phyloP scores from a whole-genome alignment of 2,329 filamentous ascomycete genomes.

The Blastomyces gilchristii region DNA sequence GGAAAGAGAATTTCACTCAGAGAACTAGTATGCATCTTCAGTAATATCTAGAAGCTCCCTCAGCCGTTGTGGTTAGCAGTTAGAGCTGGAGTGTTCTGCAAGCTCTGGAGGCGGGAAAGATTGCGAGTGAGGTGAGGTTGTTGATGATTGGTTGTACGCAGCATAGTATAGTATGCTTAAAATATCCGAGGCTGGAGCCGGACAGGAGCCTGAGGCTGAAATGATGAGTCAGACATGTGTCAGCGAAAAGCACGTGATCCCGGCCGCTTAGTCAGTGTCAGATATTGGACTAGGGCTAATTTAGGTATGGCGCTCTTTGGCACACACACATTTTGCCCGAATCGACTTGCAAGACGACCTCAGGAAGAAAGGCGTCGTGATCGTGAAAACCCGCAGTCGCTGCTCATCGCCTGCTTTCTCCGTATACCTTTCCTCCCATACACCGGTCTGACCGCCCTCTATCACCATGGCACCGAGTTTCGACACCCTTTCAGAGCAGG shows the following conservation, averaged over 20 bases:
- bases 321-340: slow-evolving; percentile 17
- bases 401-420: not conserved
- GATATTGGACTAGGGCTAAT: not conserved
- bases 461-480: slow-evolving; percentile 85
- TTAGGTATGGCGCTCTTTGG: not conserved
- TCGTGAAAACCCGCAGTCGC: not conserved
- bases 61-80: not conserved
- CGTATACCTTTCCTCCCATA: not conserved
- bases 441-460: not conserved
- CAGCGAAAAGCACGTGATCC: not conserved
- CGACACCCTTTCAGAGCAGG: slow-evolving; percentile 82
- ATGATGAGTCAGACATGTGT: not conserved
- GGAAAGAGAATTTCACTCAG: not conserved
- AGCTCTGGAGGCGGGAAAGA: not conserved
- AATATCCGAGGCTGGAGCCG: not conserved
- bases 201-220: not conserved
- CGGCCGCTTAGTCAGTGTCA: too few relatives aligned
- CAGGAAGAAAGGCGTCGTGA: slow-evolving; percentile 2
- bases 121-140: too few relatives aligned
- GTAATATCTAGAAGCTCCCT: not conserved
- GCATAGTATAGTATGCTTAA: too few relatives aligned
- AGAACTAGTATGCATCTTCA: not conserved
- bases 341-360: slow-evolving; percentile 10
- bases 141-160: too few relatives aligned
- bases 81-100: not conserved